Evolutionary conservation across 306 rosid species (phyloP), one percentile per base, ranked within the genome.

Genomic region (Datisca glomerata): DNA sequence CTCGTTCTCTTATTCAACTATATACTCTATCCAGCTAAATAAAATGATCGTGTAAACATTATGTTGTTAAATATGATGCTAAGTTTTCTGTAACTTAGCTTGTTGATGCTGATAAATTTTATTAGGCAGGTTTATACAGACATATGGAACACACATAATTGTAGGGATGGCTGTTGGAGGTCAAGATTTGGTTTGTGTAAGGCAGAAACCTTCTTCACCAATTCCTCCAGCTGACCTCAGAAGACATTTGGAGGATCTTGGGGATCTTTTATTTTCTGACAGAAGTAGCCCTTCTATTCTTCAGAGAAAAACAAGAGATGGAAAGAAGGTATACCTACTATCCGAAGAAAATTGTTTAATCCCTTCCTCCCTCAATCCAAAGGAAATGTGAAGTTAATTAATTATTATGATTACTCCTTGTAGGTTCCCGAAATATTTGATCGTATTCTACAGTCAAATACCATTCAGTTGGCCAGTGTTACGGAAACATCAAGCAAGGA

Each of bases 111-210:
- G 66, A 86, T 73, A 38, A 63, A 44, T 63, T 62, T 71, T 51
- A 69, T 51, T 65, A 68, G 81, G 78, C 87, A 87, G 96, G 87
- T 87, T 87, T 74, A 82, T 87, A 65, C 74, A 47, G 65, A 76
- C 76, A 28, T 87, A 64, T 21, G 96, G 96, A 21, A 87, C 96
- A 14, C 96, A 87, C 60, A 79, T 87, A 56, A 62, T 87, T 41
- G 82, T 82, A 21, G 96, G 94, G 37, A 87, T 75, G 87, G 87
- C 89, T 41, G 76, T 87, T 51, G 96, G 96, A 29, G 96, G 96
- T 62, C 96, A 87, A 69, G 96, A 87, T 67, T 68, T 82, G 55
- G 56, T 87, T 47, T 79, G 85, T 44, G 82, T 87, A 37, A 73
- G 81, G 45, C 96, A 87, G 61, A 87, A 66, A 38, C 71, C 79